Evolutionary conservation across 148 eudicot genomes (phyloP), one percentile per base, ranked within the genome.

Genomic region (Suaeda aralocaspica): DNA sequence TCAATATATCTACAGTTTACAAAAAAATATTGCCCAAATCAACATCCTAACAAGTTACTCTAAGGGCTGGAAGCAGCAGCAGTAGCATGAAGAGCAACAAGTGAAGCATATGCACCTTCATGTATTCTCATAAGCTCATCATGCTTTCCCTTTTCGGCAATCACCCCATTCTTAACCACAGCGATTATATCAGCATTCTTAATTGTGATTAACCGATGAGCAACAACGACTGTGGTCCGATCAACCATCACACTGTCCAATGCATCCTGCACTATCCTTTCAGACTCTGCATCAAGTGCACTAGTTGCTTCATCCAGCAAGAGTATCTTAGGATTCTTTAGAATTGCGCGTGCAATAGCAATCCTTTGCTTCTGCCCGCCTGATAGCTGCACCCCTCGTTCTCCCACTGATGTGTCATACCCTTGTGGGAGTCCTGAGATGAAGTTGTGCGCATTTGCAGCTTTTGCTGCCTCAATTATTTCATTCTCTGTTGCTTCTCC

Each of bases 331-430:
- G 94, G 96, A 68, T 88, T 80, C 72, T 88, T 92, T 3, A 90
- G 53, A 6, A 86, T 90, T 0, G 96, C 96, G 22, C 94, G 64
- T 0, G 96, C 90, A 18, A 90, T 90, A 41, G 98, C 96, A 0
- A 92, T 82, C 42, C 98, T 66, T 45, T 90, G 96, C 74, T 90
- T 92, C 52, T 92, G 94, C 0, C 98, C 98, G 0, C 98, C 98
- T 0, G 96, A 90, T 3, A 92, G 58, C 60, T 92, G 98, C 0
- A 84, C 81, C 19, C 98, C 96, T 67, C 93, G 50, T 28, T 92
- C 93, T 1, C 98, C 96, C 1, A 90, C 96, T 1, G 71, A 79
- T 1, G 96, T 92, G 44, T 85, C 88, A 28, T 86, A 92, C 1
- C 94, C 94, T 0, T 77, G 82, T 0, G 98, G 92, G 49, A 92